Evolutionary conservation across 768 basidiomycete genomes (phyloP).

Genomic region (Peribolospora kevripleyi): DNA sequence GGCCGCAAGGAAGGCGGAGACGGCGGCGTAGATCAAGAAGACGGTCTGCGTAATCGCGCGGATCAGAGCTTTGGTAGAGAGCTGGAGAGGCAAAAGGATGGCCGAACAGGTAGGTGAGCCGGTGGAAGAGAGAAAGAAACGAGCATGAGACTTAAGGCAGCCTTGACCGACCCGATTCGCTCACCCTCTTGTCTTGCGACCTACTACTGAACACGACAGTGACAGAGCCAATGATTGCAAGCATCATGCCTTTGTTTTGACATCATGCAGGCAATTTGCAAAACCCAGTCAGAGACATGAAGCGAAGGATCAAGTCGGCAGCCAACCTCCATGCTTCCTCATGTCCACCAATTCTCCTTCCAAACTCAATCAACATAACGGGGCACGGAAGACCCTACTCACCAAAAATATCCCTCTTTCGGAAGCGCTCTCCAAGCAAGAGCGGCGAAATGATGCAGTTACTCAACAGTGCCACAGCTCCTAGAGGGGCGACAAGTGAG

Average conservation of each 20-base stretch:
- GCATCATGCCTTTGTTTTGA: slow-evolving; percentile 29
- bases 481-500: slow-evolving; percentile 78
- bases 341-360: slow-evolving; percentile 22
- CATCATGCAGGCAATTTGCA: too few relatives aligned
- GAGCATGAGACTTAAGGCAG: not conserved
- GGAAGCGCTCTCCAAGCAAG: slow-evolving; percentile 35
- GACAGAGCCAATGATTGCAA: slow-evolving; percentile 68
- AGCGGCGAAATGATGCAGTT: slow-evolving; percentile 85
- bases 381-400: not conserved
- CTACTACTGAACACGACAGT: slow-evolving; percentile 73
- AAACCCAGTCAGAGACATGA: slow-evolving; percentile 31
- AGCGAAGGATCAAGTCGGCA: too few relatives aligned
- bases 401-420: slow-evolving; percentile 29
- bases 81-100: slow-evolving; percentile 10
- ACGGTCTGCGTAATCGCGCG: slow-evolving; percentile 41
- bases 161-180: not conserved
- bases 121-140: not conserved
- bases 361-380: slow-evolving; percentile 6
- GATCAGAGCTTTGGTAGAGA: slow-evolving; percentile 43
- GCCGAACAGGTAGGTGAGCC: not conserved
- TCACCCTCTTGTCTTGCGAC: slow-evolving; percentile 36
- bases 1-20: slow-evolving; percentile 35
- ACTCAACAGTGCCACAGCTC: slow-evolving; percentile 41
- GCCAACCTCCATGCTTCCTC: too few relatives aligned
- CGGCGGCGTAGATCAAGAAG: slow-evolving; percentile 49